Percentiles rank a stretch among this genome's conserved stretches.
Evolutionary conservation across 495 filamentous ascomycete species (phyloP).

Genomic region (Xylaria cubensis): DNA sequence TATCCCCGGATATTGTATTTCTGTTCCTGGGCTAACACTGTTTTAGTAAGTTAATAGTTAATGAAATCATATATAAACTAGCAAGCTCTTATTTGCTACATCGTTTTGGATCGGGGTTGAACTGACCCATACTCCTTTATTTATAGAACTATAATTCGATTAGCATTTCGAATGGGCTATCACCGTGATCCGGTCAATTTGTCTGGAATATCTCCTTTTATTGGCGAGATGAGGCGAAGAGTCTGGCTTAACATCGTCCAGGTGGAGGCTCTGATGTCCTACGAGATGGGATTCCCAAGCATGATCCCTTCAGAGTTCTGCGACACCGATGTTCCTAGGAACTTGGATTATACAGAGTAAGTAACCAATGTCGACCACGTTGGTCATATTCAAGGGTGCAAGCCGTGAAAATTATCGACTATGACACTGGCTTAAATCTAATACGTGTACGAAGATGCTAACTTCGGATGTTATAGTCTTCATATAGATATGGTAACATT

Average conservation of each 20-base stretch:
- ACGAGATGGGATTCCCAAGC: constrained; percentile 42
- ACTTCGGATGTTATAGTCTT: not conserved
- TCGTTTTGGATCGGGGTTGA: not conserved
- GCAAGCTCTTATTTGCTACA: not conserved
- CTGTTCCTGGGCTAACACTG: not conserved
- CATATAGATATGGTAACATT: constrained; percentile 37
- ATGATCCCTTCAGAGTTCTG: constrained; percentile 34
- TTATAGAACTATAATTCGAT: constrained; percentile 30
- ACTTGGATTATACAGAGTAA: constrained; percentile 44
- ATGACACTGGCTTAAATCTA: not conserved
- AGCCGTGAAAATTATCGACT: not conserved
- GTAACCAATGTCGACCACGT: not conserved
- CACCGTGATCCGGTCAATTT: constrained; percentile 56
- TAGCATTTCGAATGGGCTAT: constrained; percentile 58
- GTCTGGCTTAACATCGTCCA: constrained; percentile 45
- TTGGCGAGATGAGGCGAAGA: constrained; percentile 49
- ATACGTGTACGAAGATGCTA: not conserved
- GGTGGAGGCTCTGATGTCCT: constrained; percentile 43
- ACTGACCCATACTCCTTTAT: not conserved
- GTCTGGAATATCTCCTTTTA: constrained; percentile 47
- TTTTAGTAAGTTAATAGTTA: not conserved
- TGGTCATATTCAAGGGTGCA: not conserved
- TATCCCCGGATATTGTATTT: not conserved
- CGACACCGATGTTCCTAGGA: constrained; percentile 44
- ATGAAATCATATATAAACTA: not conserved